phyloP scores from a whole-genome alignment of 352 stramenopile species.

The Pythium monospermum region DNA sequence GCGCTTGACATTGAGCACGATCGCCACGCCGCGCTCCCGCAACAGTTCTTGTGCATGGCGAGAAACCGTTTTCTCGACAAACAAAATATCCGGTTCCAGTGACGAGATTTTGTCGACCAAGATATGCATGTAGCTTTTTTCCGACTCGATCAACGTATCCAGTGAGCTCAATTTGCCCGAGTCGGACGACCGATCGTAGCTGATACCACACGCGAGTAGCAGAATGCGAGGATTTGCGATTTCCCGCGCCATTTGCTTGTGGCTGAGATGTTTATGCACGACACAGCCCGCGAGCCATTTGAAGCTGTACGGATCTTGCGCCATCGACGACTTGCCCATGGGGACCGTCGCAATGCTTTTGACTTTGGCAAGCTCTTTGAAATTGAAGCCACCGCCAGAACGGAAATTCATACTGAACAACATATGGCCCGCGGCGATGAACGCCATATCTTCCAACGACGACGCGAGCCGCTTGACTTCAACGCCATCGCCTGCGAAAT shows the following conservation, averaged over 20 bases:
- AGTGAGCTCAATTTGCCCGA: slow-evolving; percentile 90
- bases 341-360: slow-evolving; percentile 70
- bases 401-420: slow-evolving; percentile 83
- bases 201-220: slow-evolving; percentile 93
- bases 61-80: slow-evolving; percentile 89
- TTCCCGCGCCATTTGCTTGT: slow-evolving; percentile 94
- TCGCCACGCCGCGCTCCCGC: slow-evolving; percentile 83
- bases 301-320: slow-evolving; percentile 84
- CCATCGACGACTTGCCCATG: slow-evolving; percentile 22
- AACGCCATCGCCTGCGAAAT: slow-evolving; percentile 26
- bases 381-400: slow-evolving; percentile 72
- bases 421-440: slow-evolving; percentile 64
- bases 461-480: slow-evolving; percentile 37
- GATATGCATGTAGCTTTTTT: slow-evolving; percentile 97
- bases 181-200: slow-evolving; percentile 89
- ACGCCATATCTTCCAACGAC: slow-evolving; percentile 71
- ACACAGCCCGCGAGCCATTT: slow-evolving; percentile 94
- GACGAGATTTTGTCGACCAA: slow-evolving; percentile 95
- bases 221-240: slow-evolving; percentile 97
- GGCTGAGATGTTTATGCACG: slow-evolving; percentile 94
- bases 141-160: slow-evolving; percentile 94
- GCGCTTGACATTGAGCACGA: slow-evolving; percentile 94
- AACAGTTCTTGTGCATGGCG: slow-evolving; percentile 92
- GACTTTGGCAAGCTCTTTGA: slow-evolving; percentile 68
- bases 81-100: slow-evolving; percentile 93